A percentile compares a stretch with the other conserved stretches of the same genome.
Evolutionary conservation across 2,329 filamentous ascomycete genomes (phyloP).

Genomic region (Rhytidhysteron rufulum): DNA sequence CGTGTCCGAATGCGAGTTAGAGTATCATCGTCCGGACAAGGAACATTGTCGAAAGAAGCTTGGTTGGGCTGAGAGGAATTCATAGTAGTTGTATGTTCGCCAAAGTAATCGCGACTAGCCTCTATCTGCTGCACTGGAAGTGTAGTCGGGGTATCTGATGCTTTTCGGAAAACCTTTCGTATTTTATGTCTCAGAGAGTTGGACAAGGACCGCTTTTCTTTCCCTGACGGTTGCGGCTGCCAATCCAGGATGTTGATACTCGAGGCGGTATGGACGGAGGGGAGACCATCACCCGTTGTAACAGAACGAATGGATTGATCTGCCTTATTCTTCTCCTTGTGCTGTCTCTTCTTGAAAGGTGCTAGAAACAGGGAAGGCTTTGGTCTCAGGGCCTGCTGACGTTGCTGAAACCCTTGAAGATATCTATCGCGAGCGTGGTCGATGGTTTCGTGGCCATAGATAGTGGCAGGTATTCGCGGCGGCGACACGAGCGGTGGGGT

Average conservation of each 20-base stretch:
- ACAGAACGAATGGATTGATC: constrained; percentile 12
- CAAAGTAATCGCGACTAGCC: constrained; percentile 40
- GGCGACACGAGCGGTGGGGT: constrained; percentile 11
- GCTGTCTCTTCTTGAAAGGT: constrained; percentile 42
- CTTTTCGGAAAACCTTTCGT: constrained; percentile 53
- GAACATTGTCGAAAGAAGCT: constrained; percentile 31
- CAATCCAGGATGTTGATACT: constrained; percentile 14
- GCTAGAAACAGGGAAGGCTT: constrained; percentile 43
- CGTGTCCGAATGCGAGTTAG: constrained; percentile 38
- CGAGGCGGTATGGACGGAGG: constrained; percentile 7
- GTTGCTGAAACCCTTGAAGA: constrained; percentile 39
- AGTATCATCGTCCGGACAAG: constrained; percentile 40
- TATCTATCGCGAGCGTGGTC: constrained; percentile 37
- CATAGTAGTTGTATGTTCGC: constrained; percentile 10
- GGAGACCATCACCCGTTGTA: constrained; percentile 14
- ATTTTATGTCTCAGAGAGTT: constrained; percentile 59
- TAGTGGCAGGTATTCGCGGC: constrained; percentile 22
- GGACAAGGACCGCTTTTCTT: constrained; percentile 60
- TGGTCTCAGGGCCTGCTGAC: constrained; percentile 37
- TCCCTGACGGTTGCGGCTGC: too few species aligned
- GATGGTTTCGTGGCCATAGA: constrained; percentile 22
- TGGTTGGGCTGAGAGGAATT: constrained; percentile 18
- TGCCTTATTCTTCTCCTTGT: constrained; percentile 24
- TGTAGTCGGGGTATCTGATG: constrained; percentile 21
- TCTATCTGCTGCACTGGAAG: constrained; percentile 54